Evolutionary conservation across 345 rosid genomes (phyloP).

Genomic region (Turnera subulata): DNA sequence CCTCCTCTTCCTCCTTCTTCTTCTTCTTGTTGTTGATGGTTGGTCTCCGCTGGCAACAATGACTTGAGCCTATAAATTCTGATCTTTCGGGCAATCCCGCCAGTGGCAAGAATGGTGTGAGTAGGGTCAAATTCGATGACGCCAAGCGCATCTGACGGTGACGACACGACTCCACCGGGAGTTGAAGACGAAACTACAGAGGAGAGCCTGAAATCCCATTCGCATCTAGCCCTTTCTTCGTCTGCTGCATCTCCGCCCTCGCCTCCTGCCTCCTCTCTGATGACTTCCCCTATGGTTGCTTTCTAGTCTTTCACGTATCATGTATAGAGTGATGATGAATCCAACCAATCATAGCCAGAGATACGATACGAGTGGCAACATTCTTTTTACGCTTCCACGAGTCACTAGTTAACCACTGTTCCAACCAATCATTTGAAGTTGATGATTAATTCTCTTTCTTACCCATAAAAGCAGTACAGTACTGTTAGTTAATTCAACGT

Average conservation of each 20-base stretch:
- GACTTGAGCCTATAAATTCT: slow-evolving; percentile 51
- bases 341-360: background rate
- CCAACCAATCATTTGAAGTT: too few relatives aligned
- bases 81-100: slow-evolving; percentile 82
- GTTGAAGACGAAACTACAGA: slow-evolving; percentile 49
- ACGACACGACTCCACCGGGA: slow-evolving; percentile 12
- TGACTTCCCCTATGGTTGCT: background rate
- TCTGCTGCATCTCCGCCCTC: slow-evolving; percentile 1
- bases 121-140: slow-evolving; percentile 69
- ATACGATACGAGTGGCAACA: too few relatives aligned
- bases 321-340: too few relatives aligned
- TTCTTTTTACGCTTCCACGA: too few relatives aligned
- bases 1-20: too few relatives aligned
- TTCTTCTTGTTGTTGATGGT: background rate
- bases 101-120: slow-evolving; percentile 58
- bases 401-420: too few relatives aligned
- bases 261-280: background rate
- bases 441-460: too few relatives aligned
- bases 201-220: slow-evolving; percentile 64
- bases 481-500: too few relatives aligned
- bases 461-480: too few relatives aligned
- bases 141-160: slow-evolving; percentile 65
- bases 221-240: slow-evolving; percentile 35
- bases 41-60: slow-evolving; percentile 18
- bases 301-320: too few relatives aligned